Conservation (phyloP, 2,329 filamentous ascomycete species). For the Apiospora arundinis region DNA sequence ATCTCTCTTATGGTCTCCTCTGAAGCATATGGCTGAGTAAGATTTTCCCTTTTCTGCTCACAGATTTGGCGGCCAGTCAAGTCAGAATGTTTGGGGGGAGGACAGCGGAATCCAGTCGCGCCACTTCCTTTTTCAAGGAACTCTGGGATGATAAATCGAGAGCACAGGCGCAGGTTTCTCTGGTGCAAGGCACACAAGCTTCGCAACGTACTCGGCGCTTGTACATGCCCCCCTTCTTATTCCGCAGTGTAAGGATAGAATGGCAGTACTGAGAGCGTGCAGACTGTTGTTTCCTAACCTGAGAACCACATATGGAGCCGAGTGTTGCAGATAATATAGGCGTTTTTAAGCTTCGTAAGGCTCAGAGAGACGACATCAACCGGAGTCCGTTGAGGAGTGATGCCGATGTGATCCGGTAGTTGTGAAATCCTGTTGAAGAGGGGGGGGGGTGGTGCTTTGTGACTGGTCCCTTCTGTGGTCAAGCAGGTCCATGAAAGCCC, state of each 20-base stretch:
- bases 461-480: background rate
- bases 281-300: conserved; percentile 17
- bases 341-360: conserved; percentile 20
- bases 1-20: background rate
- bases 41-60: background rate
- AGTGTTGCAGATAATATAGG: conserved; percentile 17
- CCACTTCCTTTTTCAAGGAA: conserved; percentile 1
- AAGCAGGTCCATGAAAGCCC: background rate
- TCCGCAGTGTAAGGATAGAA: conserved; percentile 3
- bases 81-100: background rate
- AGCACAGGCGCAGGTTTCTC: conserved; percentile 14
- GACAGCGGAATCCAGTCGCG: conserved; percentile 9
- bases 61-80: background rate
- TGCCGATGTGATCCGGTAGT: conserved; percentile 5
- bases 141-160: conserved; percentile 1
- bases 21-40: background rate
- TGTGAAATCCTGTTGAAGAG: conserved; percentile 4
- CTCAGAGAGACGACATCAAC: conserved; percentile 7
- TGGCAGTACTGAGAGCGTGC: background rate
- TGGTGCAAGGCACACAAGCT: conserved; percentile 15
- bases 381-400: background rate
- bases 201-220: conserved; percentile 19
- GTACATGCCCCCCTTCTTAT: conserved; percentile 17
- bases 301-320: conserved; percentile 1
- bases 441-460: background rate